Conservation (phyloP, 2,329 filamentous ascomycete genomes). For the Pseudomassariella vexata region DNA sequence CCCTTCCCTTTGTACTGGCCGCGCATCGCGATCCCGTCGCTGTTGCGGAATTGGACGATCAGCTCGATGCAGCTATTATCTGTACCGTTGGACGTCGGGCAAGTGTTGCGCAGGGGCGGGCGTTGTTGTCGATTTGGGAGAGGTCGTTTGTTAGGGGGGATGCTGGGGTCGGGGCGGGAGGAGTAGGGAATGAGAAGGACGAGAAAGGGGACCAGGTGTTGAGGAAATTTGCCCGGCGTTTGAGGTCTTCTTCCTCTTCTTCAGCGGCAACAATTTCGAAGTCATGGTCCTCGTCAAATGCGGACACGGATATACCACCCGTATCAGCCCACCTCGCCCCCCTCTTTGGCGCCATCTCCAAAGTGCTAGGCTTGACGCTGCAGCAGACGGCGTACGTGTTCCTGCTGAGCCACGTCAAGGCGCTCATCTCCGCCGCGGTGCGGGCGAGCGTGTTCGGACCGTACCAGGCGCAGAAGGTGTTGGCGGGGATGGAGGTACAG, state of each 20-base stretch:
- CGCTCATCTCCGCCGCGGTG: constrained; percentile 70
- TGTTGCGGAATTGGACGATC: constrained; percentile 62
- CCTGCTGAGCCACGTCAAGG: constrained; percentile 70
- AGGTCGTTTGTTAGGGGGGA: constrained; percentile 55
- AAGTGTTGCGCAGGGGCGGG: constrained; percentile 69
- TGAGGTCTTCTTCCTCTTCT: background rate
- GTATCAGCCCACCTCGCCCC: constrained; percentile 64
- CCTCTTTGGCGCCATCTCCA: constrained; percentile 62
- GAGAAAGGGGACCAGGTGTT: constrained; percentile 16
- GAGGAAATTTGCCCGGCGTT: constrained; percentile 9
- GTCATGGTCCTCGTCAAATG: background rate
- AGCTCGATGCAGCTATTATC: constrained; percentile 68
- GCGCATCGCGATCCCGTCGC: constrained; percentile 50
- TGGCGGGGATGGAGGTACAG: constrained; percentile 58
- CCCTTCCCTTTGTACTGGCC: constrained; percentile 69
- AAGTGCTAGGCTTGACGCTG: constrained; percentile 52
- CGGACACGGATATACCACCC: constrained; percentile 25
- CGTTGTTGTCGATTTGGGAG: constrained; percentile 72
- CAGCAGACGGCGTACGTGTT: constrained; percentile 69
- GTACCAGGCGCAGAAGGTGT: constrained; percentile 69
- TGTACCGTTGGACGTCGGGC: constrained; percentile 76
- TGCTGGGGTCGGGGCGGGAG: constrained; percentile 12
- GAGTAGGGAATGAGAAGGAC: constrained; percentile 6
- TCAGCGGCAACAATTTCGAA: too few species aligned
- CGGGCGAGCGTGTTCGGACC: constrained; percentile 73